Percentiles rank a stretch among this genome's conserved stretches.
These are phyloP conservation scores for Fusarium sp. DNA, from an alignment of 2,329 filamentous ascomycete species.

Conservation along the genomic window DNA sequence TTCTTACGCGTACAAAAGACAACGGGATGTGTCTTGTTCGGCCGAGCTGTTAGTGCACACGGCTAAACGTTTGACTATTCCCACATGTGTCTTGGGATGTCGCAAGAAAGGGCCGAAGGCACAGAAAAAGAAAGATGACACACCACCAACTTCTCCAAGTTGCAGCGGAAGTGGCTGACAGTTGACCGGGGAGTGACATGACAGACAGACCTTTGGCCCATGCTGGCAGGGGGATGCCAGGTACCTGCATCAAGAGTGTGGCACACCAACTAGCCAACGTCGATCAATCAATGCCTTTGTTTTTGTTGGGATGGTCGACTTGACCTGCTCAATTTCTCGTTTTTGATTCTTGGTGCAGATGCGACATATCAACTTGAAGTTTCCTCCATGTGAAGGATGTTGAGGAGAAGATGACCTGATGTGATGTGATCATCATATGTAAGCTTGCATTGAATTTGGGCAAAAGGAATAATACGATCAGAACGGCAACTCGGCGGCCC, in stretches of 20 bases:
- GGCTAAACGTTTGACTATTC: not conserved
- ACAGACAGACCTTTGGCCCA: not conserved
- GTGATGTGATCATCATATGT: conserved; percentile 25
- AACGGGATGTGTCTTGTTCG: not conserved
- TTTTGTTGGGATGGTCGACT: conserved; percentile 2
- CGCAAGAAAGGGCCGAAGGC: conserved; percentile 18
- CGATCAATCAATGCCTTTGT: not conserved
- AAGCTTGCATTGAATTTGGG: conserved; percentile 10
- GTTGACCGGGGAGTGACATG: conserved; percentile 8
- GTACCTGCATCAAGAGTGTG: conserved; percentile 12
- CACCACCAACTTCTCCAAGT: conserved; percentile 17
- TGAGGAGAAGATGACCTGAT: conserved; percentile 18
- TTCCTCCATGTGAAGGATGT: conserved; percentile 4
- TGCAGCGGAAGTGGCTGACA: conserved; percentile 26
- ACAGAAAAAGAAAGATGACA: conserved; percentile 26
- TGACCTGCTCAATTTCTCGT: conserved; percentile 6
- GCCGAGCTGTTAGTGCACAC: conserved; percentile 13
- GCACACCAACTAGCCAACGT: conserved; percentile 9
- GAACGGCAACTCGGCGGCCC: not conserved
- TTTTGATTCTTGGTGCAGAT: conserved; percentile 6
- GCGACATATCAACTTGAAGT: not conserved
- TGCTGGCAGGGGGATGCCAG: not conserved
- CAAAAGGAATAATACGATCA: conserved; percentile 7
- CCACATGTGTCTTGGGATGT: conserved; percentile 11
- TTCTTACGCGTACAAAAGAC: not conserved